These are phyloP conservation scores for Phaffomyces antillensis DNA, from an alignment of 805 yeast species.

Conservation along the genomic window DNA sequence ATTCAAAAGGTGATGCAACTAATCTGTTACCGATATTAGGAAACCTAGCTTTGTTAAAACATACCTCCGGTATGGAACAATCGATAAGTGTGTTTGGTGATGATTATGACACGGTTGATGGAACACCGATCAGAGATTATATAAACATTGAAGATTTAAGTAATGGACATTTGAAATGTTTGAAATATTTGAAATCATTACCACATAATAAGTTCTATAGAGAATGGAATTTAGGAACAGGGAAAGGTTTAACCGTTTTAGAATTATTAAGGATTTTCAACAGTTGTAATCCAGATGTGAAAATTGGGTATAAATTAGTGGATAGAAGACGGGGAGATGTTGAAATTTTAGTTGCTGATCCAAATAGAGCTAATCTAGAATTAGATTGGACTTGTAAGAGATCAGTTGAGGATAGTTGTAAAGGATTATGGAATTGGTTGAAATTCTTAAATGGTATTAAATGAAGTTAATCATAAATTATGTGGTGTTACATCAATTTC, in stretches of 20 bases:
- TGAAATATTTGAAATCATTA: constrained; percentile 41
- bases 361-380: constrained; percentile 59
- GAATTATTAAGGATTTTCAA: constrained; percentile 63
- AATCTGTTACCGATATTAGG: constrained; percentile 70
- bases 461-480: too few species aligned
- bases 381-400: constrained; percentile 56
- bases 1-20: constrained; percentile 71
- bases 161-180: constrained; percentile 67
- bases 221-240: constrained; percentile 83
- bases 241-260: constrained; percentile 71
- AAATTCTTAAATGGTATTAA: not conserved
- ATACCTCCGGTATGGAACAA: constrained; percentile 33
- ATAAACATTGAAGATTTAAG: constrained; percentile 79
- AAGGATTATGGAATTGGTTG: constrained; percentile 69
- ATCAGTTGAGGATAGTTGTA: constrained; percentile 55
- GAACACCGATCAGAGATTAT: constrained; percentile 78
- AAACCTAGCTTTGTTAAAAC: constrained; percentile 51
- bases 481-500: too few species aligned
- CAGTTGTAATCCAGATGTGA: constrained; percentile 49
- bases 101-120: constrained; percentile 67
- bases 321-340: constrained; percentile 75
- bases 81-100: constrained; percentile 65
- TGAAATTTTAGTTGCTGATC: constrained; percentile 63
- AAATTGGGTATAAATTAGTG: constrained; percentile 57
- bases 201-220: constrained; percentile 44